A percentile compares a stretch with the other conserved stretches of the same genome.
Conservation (phyloP, 2,329 filamentous ascomycete genomes). For the Trichocomaceae sp. region DNA sequence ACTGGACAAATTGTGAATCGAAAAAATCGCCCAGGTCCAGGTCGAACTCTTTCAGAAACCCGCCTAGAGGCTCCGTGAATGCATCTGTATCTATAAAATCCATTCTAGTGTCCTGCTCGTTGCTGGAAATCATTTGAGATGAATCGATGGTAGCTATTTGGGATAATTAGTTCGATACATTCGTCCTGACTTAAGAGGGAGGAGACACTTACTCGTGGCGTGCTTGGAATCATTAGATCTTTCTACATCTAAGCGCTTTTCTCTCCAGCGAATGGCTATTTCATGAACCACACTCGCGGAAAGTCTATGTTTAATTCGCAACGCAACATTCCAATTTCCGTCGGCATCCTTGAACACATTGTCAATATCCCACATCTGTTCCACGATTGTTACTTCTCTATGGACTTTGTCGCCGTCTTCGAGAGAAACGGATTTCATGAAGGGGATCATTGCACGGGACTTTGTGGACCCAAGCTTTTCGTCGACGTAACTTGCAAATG, state of each 20-base stretch:
- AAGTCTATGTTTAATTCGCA: background rate
- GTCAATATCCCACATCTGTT: conserved; percentile 3
- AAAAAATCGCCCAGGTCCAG: background rate
- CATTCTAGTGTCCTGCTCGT: background rate
- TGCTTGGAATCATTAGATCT: background rate
- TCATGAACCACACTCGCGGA: background rate
- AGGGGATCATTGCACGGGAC: background rate
- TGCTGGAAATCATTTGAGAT: background rate
- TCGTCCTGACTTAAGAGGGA: background rate
- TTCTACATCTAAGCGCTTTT: background rate
- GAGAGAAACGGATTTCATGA: background rate
- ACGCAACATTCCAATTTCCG: conserved; percentile 1
- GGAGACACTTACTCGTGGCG: background rate
- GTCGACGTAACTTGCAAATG: conserved; percentile 1
- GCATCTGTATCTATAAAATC: background rate
- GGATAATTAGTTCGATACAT: background rate
- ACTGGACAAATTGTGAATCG: background rate
- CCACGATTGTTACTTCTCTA: background rate
- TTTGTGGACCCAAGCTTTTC: background rate
- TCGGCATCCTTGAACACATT: background rate
- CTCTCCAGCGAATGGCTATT: conserved; percentile 1
- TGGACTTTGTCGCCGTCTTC: background rate
- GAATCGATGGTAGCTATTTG: background rate
- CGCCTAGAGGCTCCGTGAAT: background rate
- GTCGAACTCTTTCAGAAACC: background rate